Base-by-base conservation (phyloP, 169 alveolate genomes). In the Plasmodium sp. region DNA sequence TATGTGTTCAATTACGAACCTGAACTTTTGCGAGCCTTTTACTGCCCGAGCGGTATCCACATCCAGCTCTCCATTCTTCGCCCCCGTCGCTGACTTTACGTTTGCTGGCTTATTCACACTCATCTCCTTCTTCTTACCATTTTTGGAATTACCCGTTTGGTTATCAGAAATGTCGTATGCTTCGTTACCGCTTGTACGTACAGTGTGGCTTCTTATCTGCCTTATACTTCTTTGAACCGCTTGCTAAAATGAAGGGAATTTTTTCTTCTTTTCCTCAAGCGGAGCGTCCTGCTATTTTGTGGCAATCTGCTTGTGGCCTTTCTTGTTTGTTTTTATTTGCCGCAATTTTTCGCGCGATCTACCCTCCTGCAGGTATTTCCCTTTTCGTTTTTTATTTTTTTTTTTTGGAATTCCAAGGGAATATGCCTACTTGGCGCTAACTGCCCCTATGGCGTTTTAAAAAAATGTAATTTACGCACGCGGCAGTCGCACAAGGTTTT, bases 1-100 rank as follows among this genome's bases (percentile, higher is more conserved):
- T 90, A 90, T 62, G 54, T 90, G 94, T 62, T 90, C 83, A 62
- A 90, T 90, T 39, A 80, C 84, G 73, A 86, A 86, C 81, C 81
- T 54, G 39, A 74, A 41, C 72, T 48, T 74, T 81, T 81, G 45
- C 27, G 81, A 62, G 14, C 74, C 45, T 3, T 62, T 83, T n/a
- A n/a, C 67, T 84, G 2, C 36, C 33, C 33, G 67, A 72, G 22
- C 36, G 12, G 10, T 36, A 83, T 51, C 36, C 80, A 27, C 56
- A n/a, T 33, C 12, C 45, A 18, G 3, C 39, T 83, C 81, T 39
- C 51, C 43, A 84, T 84, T 56, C 16, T 84, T 71, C 74, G 56
- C 7, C 41, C 48, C 73, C 36, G 34, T 43, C 39, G 71, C 27
- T 22, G 91, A 83, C 27, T 83, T 83, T 33, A 7, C 36, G 39